Conservation (phyloP, 2,329 filamentous ascomycete species). For the Colletotrichum siamense region DNA sequence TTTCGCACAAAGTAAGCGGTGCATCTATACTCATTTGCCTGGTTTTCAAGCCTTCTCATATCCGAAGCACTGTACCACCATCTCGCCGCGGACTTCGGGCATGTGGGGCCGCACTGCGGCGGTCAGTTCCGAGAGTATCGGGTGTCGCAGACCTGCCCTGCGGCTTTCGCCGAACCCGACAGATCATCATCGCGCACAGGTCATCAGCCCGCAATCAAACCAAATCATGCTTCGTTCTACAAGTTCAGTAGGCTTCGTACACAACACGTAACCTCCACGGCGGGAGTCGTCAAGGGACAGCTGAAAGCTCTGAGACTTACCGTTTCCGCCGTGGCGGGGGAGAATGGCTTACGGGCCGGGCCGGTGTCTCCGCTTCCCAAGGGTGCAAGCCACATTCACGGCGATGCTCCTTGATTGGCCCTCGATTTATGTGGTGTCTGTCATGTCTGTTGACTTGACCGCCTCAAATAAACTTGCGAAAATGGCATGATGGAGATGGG, state of each 20-base stretch:
- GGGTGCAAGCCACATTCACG: neutral
- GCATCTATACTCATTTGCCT: no score
- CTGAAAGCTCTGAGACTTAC: neutral
- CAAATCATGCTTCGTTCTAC: accelerated
- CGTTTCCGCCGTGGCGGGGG: neutral
- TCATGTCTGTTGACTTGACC: neutral
- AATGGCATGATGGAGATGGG: neutral
- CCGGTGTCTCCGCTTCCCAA: neutral
- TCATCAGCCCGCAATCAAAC: no score
- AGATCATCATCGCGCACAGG: neutral
- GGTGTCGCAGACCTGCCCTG: neutral
- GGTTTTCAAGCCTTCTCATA: no score
- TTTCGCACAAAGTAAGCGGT: no score
- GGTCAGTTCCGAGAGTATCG: neutral
- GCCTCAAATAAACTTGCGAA: neutral
- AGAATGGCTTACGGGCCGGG: neutral
- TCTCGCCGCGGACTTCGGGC: neutral
- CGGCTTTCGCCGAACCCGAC: accelerated
- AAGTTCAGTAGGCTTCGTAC: no score
- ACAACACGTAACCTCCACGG: neutral
- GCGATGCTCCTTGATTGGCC: neutral
- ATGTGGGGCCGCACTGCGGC: neutral
- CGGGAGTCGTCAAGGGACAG: neutral
- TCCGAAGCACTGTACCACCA: neutral
- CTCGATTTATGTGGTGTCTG: neutral